Percentiles rank a stretch among this genome's conserved stretches.
Conservation (phyloP, 768 basidiomycete genomes). For the Agrocybe chaxingu region DNA sequence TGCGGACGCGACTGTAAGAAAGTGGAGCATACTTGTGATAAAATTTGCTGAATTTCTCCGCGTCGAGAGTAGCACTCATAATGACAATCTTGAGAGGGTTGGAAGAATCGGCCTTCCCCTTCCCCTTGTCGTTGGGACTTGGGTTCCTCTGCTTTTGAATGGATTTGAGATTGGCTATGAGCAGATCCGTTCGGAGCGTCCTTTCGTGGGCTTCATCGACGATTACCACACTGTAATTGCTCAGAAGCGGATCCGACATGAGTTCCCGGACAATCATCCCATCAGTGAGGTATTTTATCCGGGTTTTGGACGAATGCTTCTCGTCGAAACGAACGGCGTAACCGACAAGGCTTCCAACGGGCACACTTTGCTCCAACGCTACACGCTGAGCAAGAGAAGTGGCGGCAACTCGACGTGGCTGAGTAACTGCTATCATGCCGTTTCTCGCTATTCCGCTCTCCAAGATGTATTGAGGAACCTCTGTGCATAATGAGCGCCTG, state of each 20-base stretch:
- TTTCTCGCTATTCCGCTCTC: constrained; percentile 71
- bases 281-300: constrained; percentile 96
- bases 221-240: constrained; percentile 82
- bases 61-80: constrained; percentile 98
- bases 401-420: constrained; percentile 93
- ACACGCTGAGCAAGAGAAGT: constrained; percentile 93
- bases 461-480: constrained; percentile 94
- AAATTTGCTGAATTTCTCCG: constrained; percentile 89
- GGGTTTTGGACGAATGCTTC: constrained; percentile 61
- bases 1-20: background rate
- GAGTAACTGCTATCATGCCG: constrained; percentile 87
- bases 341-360: constrained; percentile 78
- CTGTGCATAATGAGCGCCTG: constrained; percentile 36
- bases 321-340: constrained; percentile 98
- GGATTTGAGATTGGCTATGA: constrained; percentile 86
- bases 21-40: constrained; percentile 64
- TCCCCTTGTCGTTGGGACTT: constrained; percentile 33
- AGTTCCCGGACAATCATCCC: constrained; percentile 97
- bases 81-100: constrained; percentile 88
- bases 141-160: constrained; percentile 69
- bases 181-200: constrained; percentile 88
- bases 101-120: constrained; percentile 35
- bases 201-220: constrained; percentile 98
- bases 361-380: constrained; percentile 72
- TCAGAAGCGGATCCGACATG: constrained; percentile 71